These are phyloP conservation scores for Geranium rotundifolium DNA, from an alignment of 345 rosid genomes.

Conservation along the genomic window DNA sequence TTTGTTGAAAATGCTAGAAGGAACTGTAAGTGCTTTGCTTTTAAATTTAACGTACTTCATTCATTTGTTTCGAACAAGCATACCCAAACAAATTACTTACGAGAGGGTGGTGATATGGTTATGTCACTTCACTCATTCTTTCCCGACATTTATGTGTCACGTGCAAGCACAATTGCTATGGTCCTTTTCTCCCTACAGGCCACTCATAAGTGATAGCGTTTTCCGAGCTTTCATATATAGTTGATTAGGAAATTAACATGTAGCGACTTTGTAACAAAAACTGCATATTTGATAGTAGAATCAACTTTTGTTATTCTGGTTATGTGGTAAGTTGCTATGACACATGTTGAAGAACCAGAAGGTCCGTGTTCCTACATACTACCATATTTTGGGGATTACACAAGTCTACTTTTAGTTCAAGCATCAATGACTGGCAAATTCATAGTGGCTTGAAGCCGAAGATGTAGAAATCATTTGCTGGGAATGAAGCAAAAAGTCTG, in stretches of 20 bases:
- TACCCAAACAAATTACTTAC: not conserved
- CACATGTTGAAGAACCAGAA: not conserved
- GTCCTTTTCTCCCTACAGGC: conserved; percentile 6
- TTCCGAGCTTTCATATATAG: conserved; percentile 1
- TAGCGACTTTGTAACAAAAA: not conserved
- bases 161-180: not conserved
- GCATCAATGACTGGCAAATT: not conserved
- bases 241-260: not conserved
- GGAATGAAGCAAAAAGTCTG: not conserved
- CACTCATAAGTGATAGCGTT: not conserved
- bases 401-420: not conserved
- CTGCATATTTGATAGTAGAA: not conserved
- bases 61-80: not conserved
- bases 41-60: conserved; percentile 3
- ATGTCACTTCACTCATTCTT: not conserved
- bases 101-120: not conserved
- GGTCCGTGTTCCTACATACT: not conserved
- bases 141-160: not conserved
- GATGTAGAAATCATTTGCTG: not conserved
- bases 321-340: not conserved
- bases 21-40: conserved; percentile 63
- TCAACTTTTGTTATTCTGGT: not conserved
- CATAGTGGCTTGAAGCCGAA: not conserved
- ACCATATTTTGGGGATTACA: not conserved
- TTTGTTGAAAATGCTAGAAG: conserved; percentile 87